Conservation (phyloP, 768 basidiomycete species). For the Leccinum subgranulosum region DNA sequence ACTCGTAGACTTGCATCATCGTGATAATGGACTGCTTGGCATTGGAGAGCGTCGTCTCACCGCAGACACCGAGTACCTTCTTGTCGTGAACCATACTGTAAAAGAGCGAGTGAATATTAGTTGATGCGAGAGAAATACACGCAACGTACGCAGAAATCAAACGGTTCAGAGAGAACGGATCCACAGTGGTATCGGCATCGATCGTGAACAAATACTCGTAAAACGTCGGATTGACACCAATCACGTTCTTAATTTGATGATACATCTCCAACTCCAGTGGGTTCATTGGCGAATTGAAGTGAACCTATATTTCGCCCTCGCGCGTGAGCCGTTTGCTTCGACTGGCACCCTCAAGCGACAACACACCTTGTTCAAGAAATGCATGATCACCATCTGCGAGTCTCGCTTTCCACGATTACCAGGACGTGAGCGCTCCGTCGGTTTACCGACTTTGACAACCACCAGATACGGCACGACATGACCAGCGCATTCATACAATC, state of each 20-base stretch:
- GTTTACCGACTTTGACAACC: conserved; percentile 92
- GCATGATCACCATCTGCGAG: conserved; percentile 94
- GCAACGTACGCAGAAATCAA: conserved; percentile 78
- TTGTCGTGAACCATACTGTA: conserved; percentile 94
- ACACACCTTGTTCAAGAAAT: conserved; percentile 92
- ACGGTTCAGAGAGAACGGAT: conserved; percentile 82
- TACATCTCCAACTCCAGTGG: conserved; percentile 98
- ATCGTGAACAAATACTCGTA: conserved; percentile 95
- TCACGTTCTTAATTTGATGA: conserved; percentile 99
- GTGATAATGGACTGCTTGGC: conserved; percentile 93
- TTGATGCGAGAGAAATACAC: background rate
- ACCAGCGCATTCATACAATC: conserved; percentile 88
- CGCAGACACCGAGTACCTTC: conserved; percentile 90
- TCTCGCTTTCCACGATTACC: conserved; percentile 99
- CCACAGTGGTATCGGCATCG: conserved; percentile 93
- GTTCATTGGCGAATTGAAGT: conserved; percentile 95
- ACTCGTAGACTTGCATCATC: conserved; percentile 99
- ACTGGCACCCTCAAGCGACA: background rate
- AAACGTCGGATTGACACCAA: conserved; percentile 97
- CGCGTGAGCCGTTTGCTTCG: background rate
- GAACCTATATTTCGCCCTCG: conserved; percentile 55
- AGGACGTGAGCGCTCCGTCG: conserved; percentile 86
- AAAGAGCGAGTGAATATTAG: background rate
- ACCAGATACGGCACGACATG: conserved; percentile 96
- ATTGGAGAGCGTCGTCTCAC: conserved; percentile 91